Conservation (phyloP, 768 basidiomycete species). For the Stropharia rugosoannulata region DNA sequence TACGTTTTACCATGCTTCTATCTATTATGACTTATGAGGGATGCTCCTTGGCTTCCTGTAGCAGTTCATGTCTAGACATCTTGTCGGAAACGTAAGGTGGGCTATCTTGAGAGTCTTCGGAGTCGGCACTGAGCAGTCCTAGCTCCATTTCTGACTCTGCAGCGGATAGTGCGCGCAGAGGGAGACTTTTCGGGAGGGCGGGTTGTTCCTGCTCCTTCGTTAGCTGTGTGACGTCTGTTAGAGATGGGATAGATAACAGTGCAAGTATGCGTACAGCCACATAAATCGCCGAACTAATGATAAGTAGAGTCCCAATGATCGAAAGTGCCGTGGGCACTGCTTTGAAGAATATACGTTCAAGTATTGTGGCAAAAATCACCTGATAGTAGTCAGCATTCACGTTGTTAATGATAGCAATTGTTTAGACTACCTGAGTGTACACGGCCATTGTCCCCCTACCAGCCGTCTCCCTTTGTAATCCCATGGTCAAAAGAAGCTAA, state of each 20-base stretch:
- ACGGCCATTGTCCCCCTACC: slow-evolving; percentile 53
- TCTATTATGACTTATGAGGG: too few relatives aligned
- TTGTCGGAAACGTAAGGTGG: background rate
- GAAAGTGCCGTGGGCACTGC: slow-evolving; percentile 58
- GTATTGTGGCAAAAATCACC: slow-evolving; percentile 66
- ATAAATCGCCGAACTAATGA: slow-evolving; percentile 61
- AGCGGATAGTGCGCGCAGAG: background rate
- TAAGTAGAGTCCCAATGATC: slow-evolving; percentile 61
- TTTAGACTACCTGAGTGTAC: slow-evolving; percentile 32
- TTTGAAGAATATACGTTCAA: slow-evolving; percentile 68
- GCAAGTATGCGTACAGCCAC: slow-evolving; percentile 45
- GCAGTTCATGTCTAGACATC: background rate
- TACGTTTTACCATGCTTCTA: too few relatives aligned
- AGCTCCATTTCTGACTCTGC: slow-evolving; percentile 1
- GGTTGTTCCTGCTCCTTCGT: slow-evolving; percentile 6
- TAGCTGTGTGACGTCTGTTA: background rate
- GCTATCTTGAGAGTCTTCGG: background rate
- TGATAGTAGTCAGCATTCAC: slow-evolving; percentile 18
- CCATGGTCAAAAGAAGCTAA: slow-evolving; percentile 42
- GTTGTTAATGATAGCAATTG: background rate
- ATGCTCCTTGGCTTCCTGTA: background rate
- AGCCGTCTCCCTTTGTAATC: slow-evolving; percentile 24
- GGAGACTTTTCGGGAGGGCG: background rate
- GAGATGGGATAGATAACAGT: background rate
- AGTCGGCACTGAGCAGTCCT: background rate